Base-by-base conservation (phyloP, 2,329 filamentous ascomycete species). In the Hymenoscyphus fructigenus region DNA sequence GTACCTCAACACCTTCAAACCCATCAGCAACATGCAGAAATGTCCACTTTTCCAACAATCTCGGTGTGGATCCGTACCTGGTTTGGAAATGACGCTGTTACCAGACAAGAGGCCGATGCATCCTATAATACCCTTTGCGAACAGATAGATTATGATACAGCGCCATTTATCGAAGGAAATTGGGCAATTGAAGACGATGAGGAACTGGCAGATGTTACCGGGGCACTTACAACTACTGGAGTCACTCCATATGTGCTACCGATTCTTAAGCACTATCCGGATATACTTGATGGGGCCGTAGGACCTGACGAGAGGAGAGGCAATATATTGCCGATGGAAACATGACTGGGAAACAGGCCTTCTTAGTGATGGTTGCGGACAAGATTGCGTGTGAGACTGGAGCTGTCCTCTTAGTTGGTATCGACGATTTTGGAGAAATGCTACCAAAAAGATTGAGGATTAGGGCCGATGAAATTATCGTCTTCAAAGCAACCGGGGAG, bases 31-130 rank as follows among this genome's bases (percentile, higher is more conserved):
- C 59, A 20, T 1, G 23, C 59, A 5, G 59, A 28, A 6, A 6
- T 53, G 9, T 23, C 10, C 14, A 23, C 4, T n/a, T 9, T 15
- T 2, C 5, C 5, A 1, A 1, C 59, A 17, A 17, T 1, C 2
- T n/a, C n/a, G 10, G 28, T 60, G 15, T 53, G 59, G 59, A 20
- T 60, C 5, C 59, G 59, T n/a, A 60, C 59, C 38, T 60, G 59
- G 59, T 60, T 50, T 38, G 59, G 59, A 7, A 34, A 60, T 38
- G 28, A 53, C 3, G 14, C 1, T 7, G 20, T 53, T 5, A 53
- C 6, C 5, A 10, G 59, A 32, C 36, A 29, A 15, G 38, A 53
- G 34, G 38, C 59, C 1, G 38, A 60, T 53, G 28, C 23, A 15
- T 5, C 28, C 28, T 60, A 60, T 20, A 41, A n/a, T 3, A 60